Base-by-base conservation (phyloP, 2,329 filamentous ascomycete species). In the Ceratocystis eucalypticola region DNA sequence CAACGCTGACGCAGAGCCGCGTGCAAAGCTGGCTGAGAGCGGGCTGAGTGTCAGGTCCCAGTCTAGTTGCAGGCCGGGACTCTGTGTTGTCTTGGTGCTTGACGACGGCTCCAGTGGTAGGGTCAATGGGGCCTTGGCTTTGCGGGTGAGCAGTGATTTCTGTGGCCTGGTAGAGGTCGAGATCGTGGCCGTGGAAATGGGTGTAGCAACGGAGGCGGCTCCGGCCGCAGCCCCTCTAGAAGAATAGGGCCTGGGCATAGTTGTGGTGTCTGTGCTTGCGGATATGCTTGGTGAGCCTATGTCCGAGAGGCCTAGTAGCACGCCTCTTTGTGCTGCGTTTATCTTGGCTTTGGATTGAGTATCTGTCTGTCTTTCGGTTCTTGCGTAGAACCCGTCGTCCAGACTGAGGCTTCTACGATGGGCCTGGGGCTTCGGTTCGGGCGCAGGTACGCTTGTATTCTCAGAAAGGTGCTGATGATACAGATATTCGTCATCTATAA, bases 41-140 rank as follows among this genome's bases (percentile, higher is more conserved):
- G 64, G 66, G 28, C 66, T 68, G 8, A 68, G 59, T n/a, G 65
- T 65, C 15, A 68, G 50, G 59, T 68, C 59, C 66, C 66, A 68
- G 41, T 68, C 61, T 2, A 68, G 66, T 28, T 68, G 66, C 5
- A 66, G 25, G 20, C 61, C 57, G 20, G 48, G 33, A 20, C 66
- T 65, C 41, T 50, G 44, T 22, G 46, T 57, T 15, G 22, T 28
- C 17, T 57, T 57, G 22, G 53, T 57, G 53, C 17, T 30, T 20
- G 53, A 33, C 22, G 53, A 7, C 53, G 53, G 15, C 10, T 8
- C 28, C 12, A 62, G 44, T 12, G 45, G 45, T n/a, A 64, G 44
- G 33, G 41, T 64, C 53, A 64, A 37, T n/a, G 62, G 53, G 8
- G 61, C 53, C 53, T 61, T 64, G n/a, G 66, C 37, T 46, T 67